phyloP scores from a whole-genome alignment of 768 basidiomycete genomes.

The Lentinula edodes region DNA sequence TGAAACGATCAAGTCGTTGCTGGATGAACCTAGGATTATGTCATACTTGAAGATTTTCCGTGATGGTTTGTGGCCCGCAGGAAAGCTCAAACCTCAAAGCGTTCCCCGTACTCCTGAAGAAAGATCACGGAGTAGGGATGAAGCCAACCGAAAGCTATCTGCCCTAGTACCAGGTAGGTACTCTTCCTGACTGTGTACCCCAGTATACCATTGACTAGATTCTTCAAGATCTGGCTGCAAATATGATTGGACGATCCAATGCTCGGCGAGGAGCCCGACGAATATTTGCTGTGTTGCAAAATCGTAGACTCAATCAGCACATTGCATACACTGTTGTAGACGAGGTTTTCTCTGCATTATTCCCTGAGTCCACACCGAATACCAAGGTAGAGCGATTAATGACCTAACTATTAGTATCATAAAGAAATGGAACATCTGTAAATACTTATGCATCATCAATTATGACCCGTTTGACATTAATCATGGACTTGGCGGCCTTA shows the following conservation, averaged over 20 bases:
- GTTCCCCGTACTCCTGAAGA: conserved; percentile 75
- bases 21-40: conserved; percentile 69
- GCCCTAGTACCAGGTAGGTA: conserved; percentile 81
- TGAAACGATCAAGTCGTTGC: conserved; percentile 59
- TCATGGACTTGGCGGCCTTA: not conserved
- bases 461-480: no score
- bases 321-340: conserved; percentile 84
- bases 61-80: conserved; percentile 82
- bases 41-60: conserved; percentile 61
- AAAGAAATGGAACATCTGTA: not conserved
- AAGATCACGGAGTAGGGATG: conserved; percentile 72
- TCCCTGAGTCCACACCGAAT: conserved; percentile 39
- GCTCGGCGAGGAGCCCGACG: conserved; percentile 88
- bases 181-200: not conserved
- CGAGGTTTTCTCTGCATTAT: conserved; percentile 70
- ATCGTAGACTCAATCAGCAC: conserved; percentile 91
- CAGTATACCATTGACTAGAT: not conserved
- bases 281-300: conserved; percentile 92
- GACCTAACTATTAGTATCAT: no score
- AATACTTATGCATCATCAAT: not conserved
- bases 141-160: conserved; percentile 87
- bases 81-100: conserved; percentile 55
- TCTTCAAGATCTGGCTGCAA: conserved; percentile 79
- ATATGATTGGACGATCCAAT: conserved; percentile 97
- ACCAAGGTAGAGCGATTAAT: no score